Conservation (phyloP, 2,329 filamentous ascomycete genomes). For the Venturia carpophila region DNA sequence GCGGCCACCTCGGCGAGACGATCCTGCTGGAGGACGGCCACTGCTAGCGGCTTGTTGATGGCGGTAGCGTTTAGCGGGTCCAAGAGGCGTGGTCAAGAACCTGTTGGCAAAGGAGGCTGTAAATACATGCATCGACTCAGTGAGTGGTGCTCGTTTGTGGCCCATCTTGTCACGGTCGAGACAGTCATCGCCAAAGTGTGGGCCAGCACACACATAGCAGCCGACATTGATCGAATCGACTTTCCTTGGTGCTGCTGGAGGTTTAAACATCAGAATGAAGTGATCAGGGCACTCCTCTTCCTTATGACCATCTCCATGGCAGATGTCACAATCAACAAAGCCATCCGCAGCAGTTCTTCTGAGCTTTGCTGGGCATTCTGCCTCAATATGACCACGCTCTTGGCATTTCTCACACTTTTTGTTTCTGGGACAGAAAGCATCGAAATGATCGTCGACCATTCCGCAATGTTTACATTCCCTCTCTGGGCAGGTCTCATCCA, state of each 20-base stretch:
- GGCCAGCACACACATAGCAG: slow-evolving; percentile 50
- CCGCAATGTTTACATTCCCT: slow-evolving; percentile 37
- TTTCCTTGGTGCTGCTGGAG: slow-evolving; percentile 33
- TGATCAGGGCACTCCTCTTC: slow-evolving; percentile 53
- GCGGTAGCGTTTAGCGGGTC: slow-evolving; percentile 2
- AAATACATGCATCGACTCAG: slow-evolving; percentile 6
- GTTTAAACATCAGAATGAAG: slow-evolving; percentile 50
- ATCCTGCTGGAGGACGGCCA: slow-evolving; percentile 3
- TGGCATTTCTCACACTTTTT: slow-evolving; percentile 52
- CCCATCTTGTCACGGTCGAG: slow-evolving; percentile 9
- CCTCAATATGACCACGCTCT: slow-evolving; percentile 51
- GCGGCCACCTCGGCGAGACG: background rate
- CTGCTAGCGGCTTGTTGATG: slow-evolving; percentile 1
- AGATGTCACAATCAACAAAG: slow-evolving; percentile 51
- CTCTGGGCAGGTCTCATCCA: slow-evolving; percentile 35
- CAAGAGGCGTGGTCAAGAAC: slow-evolving; percentile 2
- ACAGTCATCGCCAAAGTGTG: slow-evolving; percentile 53
- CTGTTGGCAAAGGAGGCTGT: slow-evolving; percentile 3
- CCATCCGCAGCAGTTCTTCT: slow-evolving; percentile 45
- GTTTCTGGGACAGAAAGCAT: slow-evolving; percentile 44
- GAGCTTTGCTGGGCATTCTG: slow-evolving; percentile 51
- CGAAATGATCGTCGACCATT: slow-evolving; percentile 38
- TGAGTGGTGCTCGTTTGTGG: background rate
- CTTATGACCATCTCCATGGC: slow-evolving; percentile 47
- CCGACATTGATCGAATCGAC: slow-evolving; percentile 45